Conservation (phyloP, 2,329 filamentous ascomycete genomes). For the Cercospora sojina region DNA sequence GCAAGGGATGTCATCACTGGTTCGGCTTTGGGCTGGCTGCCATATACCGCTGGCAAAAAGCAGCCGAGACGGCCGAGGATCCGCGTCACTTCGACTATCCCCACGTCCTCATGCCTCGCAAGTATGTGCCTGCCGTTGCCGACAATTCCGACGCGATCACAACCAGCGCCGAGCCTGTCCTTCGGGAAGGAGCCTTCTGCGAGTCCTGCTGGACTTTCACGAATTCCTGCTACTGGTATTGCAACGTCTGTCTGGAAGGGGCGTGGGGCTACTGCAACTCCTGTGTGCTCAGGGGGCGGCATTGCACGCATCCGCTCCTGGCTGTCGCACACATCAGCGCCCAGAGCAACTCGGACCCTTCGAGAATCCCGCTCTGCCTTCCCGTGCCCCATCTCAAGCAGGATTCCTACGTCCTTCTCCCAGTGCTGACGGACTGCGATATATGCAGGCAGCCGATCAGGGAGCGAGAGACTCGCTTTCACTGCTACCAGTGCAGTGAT, state of each 20-base stretch:
- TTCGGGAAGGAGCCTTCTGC: constrained; percentile 83
- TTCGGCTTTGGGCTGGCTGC: constrained; percentile 80
- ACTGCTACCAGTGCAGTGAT: constrained; percentile 73
- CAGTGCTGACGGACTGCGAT: constrained; percentile 72
- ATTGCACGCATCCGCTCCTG: constrained; percentile 78
- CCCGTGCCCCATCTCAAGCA: constrained; percentile 41
- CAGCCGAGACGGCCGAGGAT: constrained; percentile 39
- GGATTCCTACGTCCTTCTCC: constrained; percentile 44
- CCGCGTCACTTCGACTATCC: constrained; percentile 50
- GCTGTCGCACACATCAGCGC: constrained; percentile 63
- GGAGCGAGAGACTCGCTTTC: constrained; percentile 68
- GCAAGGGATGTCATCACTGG: constrained; percentile 80
- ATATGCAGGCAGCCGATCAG: constrained; percentile 72
- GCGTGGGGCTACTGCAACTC: constrained; percentile 92
- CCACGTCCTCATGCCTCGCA: constrained; percentile 53
- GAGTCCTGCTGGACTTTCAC: constrained; percentile 69
- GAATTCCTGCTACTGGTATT: constrained; percentile 88
- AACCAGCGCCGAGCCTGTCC: constrained; percentile 17
- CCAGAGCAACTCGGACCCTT: constrained; percentile 24
- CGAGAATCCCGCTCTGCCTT: constrained; percentile 23
- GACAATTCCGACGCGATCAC: constrained; percentile 10
- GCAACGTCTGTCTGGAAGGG: constrained; percentile 80
- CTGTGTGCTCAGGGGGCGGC: constrained; percentile 79
- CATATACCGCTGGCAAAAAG: constrained; percentile 46
- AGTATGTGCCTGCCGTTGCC: constrained; percentile 40